A percentile compares a stretch with the other conserved stretches of the same genome.
Evolutionary conservation across 345 rosid genomes (phyloP).

Genomic region (Eucalyptus pauciflora): DNA sequence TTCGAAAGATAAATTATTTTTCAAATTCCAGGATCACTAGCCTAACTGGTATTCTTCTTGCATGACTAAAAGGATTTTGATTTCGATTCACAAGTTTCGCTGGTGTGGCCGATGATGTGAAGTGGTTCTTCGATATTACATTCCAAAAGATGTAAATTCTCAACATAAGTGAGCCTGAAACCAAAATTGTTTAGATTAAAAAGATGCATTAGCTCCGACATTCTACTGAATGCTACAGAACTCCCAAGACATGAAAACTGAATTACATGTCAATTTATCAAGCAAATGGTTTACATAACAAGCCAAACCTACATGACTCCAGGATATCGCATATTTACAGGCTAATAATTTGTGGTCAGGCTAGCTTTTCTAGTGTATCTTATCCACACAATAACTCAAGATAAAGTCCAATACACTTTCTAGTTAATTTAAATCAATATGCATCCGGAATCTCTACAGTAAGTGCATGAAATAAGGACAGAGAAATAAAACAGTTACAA

Average conservation of each 20-base stretch:
- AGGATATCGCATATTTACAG: background rate
- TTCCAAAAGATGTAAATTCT: background rate
- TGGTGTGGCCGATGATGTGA: background rate
- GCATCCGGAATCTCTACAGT: background rate
- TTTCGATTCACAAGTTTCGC: background rate
- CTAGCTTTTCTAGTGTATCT: background rate
- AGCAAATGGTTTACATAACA: background rate
- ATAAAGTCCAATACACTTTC: background rate
- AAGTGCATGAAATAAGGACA: background rate
- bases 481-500: background rate
- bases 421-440: background rate
- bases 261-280: background rate
- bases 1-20: too few relatives aligned
- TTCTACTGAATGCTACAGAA: background rate
- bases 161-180: background rate
- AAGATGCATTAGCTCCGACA: background rate
- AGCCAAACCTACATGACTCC: background rate
- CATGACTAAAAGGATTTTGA: background rate
- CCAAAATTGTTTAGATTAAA: background rate
- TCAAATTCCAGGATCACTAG: background rate
- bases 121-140: background rate
- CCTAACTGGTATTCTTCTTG: background rate
- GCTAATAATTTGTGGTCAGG: background rate
- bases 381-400: background rate
- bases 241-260: background rate